Percentiles rank a stretch among this genome's conserved stretches.
phyloP scores from a whole-genome alignment of 805 yeast species.

The Barnettozyma populi region DNA sequence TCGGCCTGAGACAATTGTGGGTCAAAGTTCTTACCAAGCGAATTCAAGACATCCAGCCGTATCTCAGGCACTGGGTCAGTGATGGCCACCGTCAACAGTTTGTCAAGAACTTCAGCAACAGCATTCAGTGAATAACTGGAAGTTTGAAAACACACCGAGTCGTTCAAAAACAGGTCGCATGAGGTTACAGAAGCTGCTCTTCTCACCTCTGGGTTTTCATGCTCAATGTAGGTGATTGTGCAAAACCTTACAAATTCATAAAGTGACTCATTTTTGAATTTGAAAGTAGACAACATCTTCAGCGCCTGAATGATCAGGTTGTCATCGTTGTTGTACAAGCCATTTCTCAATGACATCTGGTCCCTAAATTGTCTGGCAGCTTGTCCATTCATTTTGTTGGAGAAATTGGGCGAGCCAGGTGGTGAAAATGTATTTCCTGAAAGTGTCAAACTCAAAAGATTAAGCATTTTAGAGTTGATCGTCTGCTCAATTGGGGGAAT shows the following conservation, averaged over 20 bases:
- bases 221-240: conserved; percentile 78
- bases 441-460: conserved; percentile 64
- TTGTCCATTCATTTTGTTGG: conserved; percentile 49
- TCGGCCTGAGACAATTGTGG: conserved; percentile 93
- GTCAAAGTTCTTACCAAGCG: conserved; percentile 73
- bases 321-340: conserved; percentile 40
- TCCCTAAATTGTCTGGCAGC: conserved; percentile 76
- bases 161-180: conserved; percentile 66
- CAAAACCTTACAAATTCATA: conserved; percentile 86
- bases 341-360: conserved; percentile 65
- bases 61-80: conserved; percentile 88
- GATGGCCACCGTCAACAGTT: conserved; percentile 73
- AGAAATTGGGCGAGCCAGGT: conserved; percentile 74
- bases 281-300: conserved; percentile 67
- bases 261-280: conserved; percentile 68
- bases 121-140: conserved; percentile 77
- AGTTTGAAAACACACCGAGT: conserved; percentile 78
- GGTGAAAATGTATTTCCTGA: conserved; percentile 77
- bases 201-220: conserved; percentile 72
- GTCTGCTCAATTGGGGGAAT: conserved; percentile 76
- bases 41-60: conserved; percentile 68
- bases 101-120: conserved; percentile 79
- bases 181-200: conserved; percentile 82
- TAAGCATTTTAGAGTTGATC: conserved; percentile 66
- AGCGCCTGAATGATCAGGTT: conserved; percentile 70